Evolutionary conservation across 352 stramenopile species (phyloP).

Genomic region (Phytophthora lateralis): DNA sequence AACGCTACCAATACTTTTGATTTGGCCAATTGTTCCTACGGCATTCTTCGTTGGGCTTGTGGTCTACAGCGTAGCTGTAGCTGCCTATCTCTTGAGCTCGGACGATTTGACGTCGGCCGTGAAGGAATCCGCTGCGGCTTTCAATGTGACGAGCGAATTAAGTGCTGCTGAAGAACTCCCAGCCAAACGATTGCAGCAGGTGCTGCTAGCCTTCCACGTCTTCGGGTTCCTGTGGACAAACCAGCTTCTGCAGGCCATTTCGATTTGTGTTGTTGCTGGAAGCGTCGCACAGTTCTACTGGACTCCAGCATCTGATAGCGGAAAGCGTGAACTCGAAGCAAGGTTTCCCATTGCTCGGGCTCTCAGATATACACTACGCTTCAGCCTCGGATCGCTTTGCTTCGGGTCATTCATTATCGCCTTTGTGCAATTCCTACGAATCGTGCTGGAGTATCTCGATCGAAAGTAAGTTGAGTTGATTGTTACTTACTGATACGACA

Average conservation of each 20-base stretch:
- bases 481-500: neutral
- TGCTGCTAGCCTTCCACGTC: slow-evolving; percentile 79
- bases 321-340: slow-evolving; percentile 51
- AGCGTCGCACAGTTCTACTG: slow-evolving; percentile 95
- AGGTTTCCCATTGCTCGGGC: slow-evolving; percentile 67
- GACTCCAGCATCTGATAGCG: slow-evolving; percentile 38
- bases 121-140: slow-evolving; percentile 42
- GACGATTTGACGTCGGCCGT: slow-evolving; percentile 40
- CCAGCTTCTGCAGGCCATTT: slow-evolving; percentile 95
- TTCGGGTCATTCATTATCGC: slow-evolving; percentile 98
- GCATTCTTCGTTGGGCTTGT: slow-evolving; percentile 59
- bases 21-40: slow-evolving; percentile 67
- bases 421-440: slow-evolving; percentile 94
- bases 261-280: slow-evolving; percentile 93
- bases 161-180: slow-evolving; percentile 32
- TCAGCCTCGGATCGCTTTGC: slow-evolving; percentile 95
- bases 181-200: slow-evolving; percentile 55
- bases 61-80: slow-evolving; percentile 59
- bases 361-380: slow-evolving; percentile 73
- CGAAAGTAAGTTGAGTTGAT: slow-evolving; percentile 70
- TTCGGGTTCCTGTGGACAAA: slow-evolving; percentile 98
- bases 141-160: slow-evolving; percentile 41
- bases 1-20: slow-evolving; percentile 58
- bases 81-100: slow-evolving; percentile 66
- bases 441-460: slow-evolving; percentile 95